Evolutionary conservation across 2,329 filamentous ascomycete genomes (phyloP), one percentile per base, ranked within the genome.

Genomic region (Alternaria ventricosa): DNA sequence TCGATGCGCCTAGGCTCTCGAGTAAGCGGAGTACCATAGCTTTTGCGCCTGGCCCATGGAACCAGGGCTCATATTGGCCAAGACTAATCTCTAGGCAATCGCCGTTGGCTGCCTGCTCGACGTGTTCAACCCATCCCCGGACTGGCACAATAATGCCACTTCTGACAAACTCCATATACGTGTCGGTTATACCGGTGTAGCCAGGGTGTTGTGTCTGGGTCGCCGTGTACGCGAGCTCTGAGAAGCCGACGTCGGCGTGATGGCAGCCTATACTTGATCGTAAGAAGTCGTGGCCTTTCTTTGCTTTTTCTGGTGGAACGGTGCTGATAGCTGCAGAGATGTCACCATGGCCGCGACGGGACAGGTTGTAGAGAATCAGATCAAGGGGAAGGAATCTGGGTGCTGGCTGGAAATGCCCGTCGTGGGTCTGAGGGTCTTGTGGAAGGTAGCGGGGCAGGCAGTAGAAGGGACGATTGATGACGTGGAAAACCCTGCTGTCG

Each of bases 161-260:
- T 30, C 92, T 87, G 13, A 94, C 90, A 71, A 93, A 93, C 56
- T 93, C 90, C 27, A 86, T 79, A 72, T 96, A 96, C 63, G 86
- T 86, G 67, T 93, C 90, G 55, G 89, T 91, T 57, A 93, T 87
- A 9, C 89, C 88, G 6, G 94, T 81, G 73, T 89, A 92, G 0
- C 89, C 86, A 1, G 88, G 89, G n/a, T 85, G 79, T 2, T 82
- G 75, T 4, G 82, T 79, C 20, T 85, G 78, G 0, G 77, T 57
- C 72, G 80, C n/a, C 82, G 77, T 28, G 78, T 75, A 20, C 72
- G 78, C 6, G 81, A 87, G 74, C 33, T 73, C 71, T 27, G 75
- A 41, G 3, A 72, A 70, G 9, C 79, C 80, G 12, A 79, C 65
- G 36, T 81, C 78, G 23, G 76, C 74, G 53, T 86, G 84, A 51